These are phyloP conservation scores for Phyllosticta ampelicida DNA, from an alignment of 2,329 filamentous ascomycete species.

Conservation along the genomic window DNA sequence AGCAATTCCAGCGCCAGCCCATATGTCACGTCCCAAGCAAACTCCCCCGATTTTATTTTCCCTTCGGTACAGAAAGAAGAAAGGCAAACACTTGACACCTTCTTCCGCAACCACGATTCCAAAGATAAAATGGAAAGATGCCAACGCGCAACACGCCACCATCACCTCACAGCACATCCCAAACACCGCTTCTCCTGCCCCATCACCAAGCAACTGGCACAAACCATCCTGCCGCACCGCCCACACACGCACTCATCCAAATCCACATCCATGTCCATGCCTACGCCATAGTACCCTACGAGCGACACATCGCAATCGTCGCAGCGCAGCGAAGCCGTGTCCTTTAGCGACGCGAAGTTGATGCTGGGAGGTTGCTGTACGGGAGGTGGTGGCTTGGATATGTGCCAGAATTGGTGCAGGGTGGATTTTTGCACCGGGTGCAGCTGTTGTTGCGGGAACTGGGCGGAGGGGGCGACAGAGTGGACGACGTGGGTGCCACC, in stretches of 20 bases:
- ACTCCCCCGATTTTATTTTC: too few species aligned
- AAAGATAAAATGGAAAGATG: too few species aligned
- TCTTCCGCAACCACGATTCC: too few species aligned
- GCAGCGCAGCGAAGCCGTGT: constrained; percentile 21
- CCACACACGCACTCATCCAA: constrained; percentile 26
- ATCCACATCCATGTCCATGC: constrained; percentile 29
- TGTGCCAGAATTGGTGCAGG: constrained; percentile 38
- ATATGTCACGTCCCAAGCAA: too few species aligned
- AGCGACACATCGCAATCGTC: constrained; percentile 35
- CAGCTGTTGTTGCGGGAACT: constrained; percentile 7
- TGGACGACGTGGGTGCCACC: too few species aligned
- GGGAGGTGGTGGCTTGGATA: constrained; percentile 22
- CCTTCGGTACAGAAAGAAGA: too few species aligned
- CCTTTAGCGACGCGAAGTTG: background rate
- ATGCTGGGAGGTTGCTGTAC: constrained; percentile 14
- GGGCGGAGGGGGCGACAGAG: constrained; percentile 13
- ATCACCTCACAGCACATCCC: constrained; percentile 24
- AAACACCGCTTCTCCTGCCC: constrained; percentile 30
- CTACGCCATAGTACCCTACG: constrained; percentile 21
- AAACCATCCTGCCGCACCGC: constrained; percentile 30
- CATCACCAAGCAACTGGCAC: constrained; percentile 32
- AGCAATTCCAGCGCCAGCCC: background rate
- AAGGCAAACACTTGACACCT: too few species aligned
- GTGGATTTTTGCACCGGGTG: constrained; percentile 21
- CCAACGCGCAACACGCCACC: too few species aligned